Evolutionary conservation across 2,329 filamentous ascomycete species (phyloP).

Genomic region (Curvularia hawaiiensis): DNA sequence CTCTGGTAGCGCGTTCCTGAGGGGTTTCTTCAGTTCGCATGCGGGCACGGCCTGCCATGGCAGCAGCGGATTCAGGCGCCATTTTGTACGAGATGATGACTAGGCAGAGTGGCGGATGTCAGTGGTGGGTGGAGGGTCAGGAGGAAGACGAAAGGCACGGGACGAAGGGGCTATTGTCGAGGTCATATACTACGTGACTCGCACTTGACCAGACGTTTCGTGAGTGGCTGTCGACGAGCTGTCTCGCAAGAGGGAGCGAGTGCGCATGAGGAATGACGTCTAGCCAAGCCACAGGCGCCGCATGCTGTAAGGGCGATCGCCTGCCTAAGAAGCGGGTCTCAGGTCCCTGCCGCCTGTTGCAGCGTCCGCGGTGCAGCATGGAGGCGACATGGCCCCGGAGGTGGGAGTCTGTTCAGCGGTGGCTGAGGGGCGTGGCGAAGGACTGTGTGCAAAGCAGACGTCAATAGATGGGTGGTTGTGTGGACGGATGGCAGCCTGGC

Average conservation of each 20-base stretch:
- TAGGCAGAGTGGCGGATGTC: conserved; percentile 24
- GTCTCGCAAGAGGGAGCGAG: conserved; percentile 18
- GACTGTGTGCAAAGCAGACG: neutral
- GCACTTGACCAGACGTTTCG: conserved; percentile 20
- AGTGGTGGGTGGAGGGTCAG: conserved; percentile 38
- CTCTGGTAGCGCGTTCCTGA: conserved; percentile 41
- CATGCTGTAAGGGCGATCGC: conserved; percentile 7
- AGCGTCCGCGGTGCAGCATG: neutral
- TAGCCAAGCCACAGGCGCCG: conserved; percentile 12
- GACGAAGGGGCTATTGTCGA: conserved; percentile 26
- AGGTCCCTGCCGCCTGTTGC: conserved; percentile 7
- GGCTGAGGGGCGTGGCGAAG: neutral
- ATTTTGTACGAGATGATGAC: conserved; percentile 32
- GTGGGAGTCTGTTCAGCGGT: neutral
- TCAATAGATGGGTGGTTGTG: neutral
- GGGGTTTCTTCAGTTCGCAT: conserved; percentile 41
- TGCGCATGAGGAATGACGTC: conserved; percentile 19
- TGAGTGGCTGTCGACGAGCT: conserved; percentile 14
- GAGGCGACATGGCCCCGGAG: neutral
- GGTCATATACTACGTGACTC: conserved; percentile 24
- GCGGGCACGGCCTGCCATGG: conserved; percentile 37
- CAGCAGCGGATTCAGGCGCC: conserved; percentile 29
- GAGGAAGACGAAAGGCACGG: conserved; percentile 42
- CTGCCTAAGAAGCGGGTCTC: conserved; percentile 9
- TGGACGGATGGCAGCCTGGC: neutral